Conservation (phyloP, 2,329 filamentous ascomycete species). For the Diatrype stigma region DNA sequence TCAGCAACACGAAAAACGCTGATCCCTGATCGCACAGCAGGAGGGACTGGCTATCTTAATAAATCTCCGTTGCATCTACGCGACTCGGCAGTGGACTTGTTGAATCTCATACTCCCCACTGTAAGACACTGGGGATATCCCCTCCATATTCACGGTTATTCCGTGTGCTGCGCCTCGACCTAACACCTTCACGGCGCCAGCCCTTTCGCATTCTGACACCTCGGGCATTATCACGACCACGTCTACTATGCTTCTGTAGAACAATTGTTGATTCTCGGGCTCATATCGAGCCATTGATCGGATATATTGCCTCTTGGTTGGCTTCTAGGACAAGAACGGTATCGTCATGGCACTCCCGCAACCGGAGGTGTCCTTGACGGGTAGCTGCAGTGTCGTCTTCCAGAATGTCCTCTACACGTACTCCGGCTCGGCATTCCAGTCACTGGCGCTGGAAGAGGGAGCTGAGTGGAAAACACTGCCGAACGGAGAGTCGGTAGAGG, state of each 20-base stretch:
- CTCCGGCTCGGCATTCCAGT: constrained; percentile 70
- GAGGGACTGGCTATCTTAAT: not conserved
- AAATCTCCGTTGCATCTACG: no score
- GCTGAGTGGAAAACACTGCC: constrained; percentile 66
- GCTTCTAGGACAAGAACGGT: constrained; percentile 5
- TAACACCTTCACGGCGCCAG: not conserved
- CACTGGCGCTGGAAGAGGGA: constrained; percentile 63
- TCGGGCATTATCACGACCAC: not conserved
- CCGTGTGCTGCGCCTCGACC: not conserved
- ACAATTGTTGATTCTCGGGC: not conserved
- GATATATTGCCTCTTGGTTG: not conserved
- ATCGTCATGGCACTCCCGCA: constrained; percentile 65
- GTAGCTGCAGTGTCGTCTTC: constrained; percentile 77
- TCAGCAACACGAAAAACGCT: no score
- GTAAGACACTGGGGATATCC: not conserved
- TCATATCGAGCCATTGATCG: not conserved
- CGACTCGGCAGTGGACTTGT: not conserved
- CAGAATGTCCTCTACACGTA: constrained; percentile 83
- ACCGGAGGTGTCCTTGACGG: constrained; percentile 65
- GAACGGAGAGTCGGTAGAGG: constrained; percentile 66
- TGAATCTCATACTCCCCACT: not conserved
- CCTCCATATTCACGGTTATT: not conserved
- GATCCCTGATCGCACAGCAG: no score
- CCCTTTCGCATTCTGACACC: not conserved
- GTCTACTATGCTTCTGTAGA: not conserved